Base-by-base conservation (phyloP, 2,329 filamentous ascomycete genomes). In the Ophiognomonia clavigignenti-juglandacearum region DNA sequence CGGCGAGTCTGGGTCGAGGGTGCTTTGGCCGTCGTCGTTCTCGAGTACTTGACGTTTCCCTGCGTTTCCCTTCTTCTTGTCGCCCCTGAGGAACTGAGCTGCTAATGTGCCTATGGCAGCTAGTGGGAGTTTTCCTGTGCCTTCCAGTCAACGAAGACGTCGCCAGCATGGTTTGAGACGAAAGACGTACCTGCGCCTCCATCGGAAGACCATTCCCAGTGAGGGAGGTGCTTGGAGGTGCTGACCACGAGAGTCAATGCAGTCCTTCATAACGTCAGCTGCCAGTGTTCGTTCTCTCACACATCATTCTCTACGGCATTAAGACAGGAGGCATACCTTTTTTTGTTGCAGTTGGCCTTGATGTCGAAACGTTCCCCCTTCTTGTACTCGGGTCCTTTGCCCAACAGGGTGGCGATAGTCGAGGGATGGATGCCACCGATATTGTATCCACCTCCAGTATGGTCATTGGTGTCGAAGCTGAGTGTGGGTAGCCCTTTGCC, bases 81-180 rank as follows among this genome's bases (percentile, higher is more conserved):
- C 10, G 4, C 27, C 34, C 14, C 24, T 36, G 16, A 47, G 16
- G 16, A 41, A 41, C 18, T 47, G 39, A 10, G 23, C 18, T 23
- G 31, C 44, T 14, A 47, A 32, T 26, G 44, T 29, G 10, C 37
- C 23, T 13, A 39, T 18, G 5, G 37, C 44, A 13, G 31, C 44
- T 3, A 47, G 23, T 13, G 44, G 44, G 7, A 47, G 38, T 34
- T 47, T 47, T 26, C 44, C 44, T 47, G n/a, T n/a, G n/a, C n/a
- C n/a, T n/a, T n/a, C n/a, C n/a, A n/a, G n/a, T n/a, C n/a, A n/a
- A n/a, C n/a, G n/a, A n/a, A n/a, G n/a, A n/a, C n/a, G n/a, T n/a
- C n/a, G n/a, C n/a, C n/a, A n/a, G n/a, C n/a, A n/a, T n/a, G n/a
- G n/a, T n/a, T n/a, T n/a, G n/a, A n/a, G n/a, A n/a, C n/a, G n/a